Conservation (phyloP, 2,329 filamentous ascomycete genomes). For the Arachnomyces sp. region DNA sequence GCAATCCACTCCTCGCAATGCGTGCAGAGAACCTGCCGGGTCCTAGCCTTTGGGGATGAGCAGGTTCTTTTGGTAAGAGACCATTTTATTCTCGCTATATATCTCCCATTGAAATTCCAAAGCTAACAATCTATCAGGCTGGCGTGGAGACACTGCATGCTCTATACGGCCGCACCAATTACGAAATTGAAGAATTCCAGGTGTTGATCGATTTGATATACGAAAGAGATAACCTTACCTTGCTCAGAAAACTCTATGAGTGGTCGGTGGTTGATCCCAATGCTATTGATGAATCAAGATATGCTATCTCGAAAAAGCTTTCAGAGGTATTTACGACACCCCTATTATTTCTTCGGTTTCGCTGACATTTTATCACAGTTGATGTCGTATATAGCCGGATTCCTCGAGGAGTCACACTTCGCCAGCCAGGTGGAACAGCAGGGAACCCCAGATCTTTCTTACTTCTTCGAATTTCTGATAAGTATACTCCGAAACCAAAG, state of each 20-base stretch:
- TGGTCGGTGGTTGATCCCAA: slow-evolving; percentile 74
- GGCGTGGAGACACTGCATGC: slow-evolving; percentile 77
- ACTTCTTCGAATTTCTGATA: slow-evolving; percentile 72
- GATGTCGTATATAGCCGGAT: slow-evolving; percentile 75
- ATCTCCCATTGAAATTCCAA: slow-evolving; percentile 7
- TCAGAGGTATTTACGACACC: slow-evolving; percentile 61
- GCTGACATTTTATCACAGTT: slow-evolving; percentile 46
- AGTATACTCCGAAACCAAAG: slow-evolving; percentile 76
- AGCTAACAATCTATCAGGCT: slow-evolving; percentile 45
- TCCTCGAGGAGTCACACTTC: slow-evolving; percentile 56
- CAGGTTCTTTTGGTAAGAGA: slow-evolving; percentile 63
- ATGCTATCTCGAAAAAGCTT: slow-evolving; percentile 86
- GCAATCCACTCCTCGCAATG: slow-evolving; percentile 66
- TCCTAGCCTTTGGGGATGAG: slow-evolving; percentile 62
- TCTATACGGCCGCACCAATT: slow-evolving; percentile 66
- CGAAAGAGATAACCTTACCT: slow-evolving; percentile 58
- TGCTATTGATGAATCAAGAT: slow-evolving; percentile 84
- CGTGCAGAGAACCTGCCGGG: slow-evolving; percentile 62
- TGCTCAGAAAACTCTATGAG: slow-evolving; percentile 67
- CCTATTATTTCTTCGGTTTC: background rate
- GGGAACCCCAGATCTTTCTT: slow-evolving; percentile 58
- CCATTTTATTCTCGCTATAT: background rate
- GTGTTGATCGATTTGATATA: slow-evolving; percentile 75
- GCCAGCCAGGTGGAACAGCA: slow-evolving; percentile 59
- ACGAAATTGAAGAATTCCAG: slow-evolving; percentile 70